These are phyloP conservation scores for Gnomoniopsis sp. DNA, from an alignment of 2,329 filamentous ascomycete species.

Conservation along the genomic window DNA sequence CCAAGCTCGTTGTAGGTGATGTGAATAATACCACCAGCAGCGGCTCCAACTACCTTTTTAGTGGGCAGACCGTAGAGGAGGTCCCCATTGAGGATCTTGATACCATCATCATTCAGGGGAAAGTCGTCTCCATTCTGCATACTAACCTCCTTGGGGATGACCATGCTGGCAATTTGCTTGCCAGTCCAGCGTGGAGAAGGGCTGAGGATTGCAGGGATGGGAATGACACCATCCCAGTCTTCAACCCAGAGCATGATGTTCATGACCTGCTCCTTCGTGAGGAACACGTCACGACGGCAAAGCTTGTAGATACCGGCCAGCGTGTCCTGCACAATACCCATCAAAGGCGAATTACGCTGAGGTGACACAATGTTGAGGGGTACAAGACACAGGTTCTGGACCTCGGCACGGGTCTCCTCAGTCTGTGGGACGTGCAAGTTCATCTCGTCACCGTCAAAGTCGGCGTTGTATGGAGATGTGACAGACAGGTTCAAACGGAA, in stretches of 20 bases:
- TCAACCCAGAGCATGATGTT: conserved; percentile 97
- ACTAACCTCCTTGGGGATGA: conserved; percentile 84
- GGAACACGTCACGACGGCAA: conserved; percentile 85
- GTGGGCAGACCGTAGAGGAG: conserved; percentile 86
- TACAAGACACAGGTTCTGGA: conserved; percentile 95
- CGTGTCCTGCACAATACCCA: conserved; percentile 99
- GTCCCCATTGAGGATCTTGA: conserved; percentile 82
- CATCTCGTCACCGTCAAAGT: conserved; percentile 99
- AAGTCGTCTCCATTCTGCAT: conserved; percentile 61
- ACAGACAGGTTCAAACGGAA: conserved; percentile 97
- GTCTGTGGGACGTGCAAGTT: conserved; percentile 98
- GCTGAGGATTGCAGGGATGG: conserved; percentile 89
- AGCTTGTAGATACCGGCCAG: conserved; percentile 97
- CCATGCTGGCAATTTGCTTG: conserved; percentile 94
- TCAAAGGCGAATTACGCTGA: conserved; percentile 91
- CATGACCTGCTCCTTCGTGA: conserved; percentile 90
- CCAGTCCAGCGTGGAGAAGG: conserved; percentile 93
- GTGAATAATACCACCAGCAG: conserved; percentile 87
- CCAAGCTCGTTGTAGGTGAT: conserved; percentile 96
- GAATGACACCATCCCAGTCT: conserved; percentile 93
- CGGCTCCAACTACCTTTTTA: conserved; percentile 93
- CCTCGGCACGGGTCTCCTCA: conserved; percentile 92
- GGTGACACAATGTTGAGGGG: conserved; percentile 97
- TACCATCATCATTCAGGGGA: conserved; percentile 70
- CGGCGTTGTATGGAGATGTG: conserved; percentile 97